A percentile compares a stretch with the other conserved stretches of the same genome.
Conservation (phyloP, 257 asterid species). For the Plectranthus barbatus region DNA sequence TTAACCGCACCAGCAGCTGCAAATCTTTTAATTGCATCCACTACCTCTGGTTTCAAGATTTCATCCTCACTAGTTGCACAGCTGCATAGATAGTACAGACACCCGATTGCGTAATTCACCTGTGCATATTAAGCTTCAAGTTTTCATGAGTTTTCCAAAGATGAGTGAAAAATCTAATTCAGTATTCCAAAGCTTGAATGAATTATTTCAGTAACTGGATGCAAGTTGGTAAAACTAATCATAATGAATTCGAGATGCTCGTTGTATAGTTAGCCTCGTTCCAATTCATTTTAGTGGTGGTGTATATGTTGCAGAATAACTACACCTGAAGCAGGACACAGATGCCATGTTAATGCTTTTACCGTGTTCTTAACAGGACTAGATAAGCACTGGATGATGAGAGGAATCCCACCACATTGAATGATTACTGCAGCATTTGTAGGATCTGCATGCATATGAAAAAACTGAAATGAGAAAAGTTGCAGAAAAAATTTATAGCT, state of each 20-base stretch:
- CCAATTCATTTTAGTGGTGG: neutral
- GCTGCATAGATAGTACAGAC: slow-evolving; percentile 73
- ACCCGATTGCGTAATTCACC: slow-evolving; percentile 75
- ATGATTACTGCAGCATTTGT: slow-evolving; percentile 64
- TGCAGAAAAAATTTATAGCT: neutral
- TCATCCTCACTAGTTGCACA: slow-evolving; percentile 48
- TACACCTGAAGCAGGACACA: neutral
- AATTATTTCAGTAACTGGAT: neutral
- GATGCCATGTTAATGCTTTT: slow-evolving; percentile 12
- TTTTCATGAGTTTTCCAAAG: neutral
- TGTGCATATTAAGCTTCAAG: slow-evolving; percentile 19
- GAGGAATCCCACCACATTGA: slow-evolving; percentile 75
- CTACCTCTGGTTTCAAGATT: slow-evolving; percentile 67
- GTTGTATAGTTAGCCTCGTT: neutral
- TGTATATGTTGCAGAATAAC: neutral
- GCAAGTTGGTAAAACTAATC: neutral
- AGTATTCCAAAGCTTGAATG: too few species aligned
- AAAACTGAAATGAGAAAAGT: neutral
- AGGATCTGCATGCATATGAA: slow-evolving; percentile 46
- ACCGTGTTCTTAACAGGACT: slow-evolving; percentile 94
- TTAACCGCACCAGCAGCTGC: slow-evolving; percentile 58
- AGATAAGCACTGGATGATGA: slow-evolving; percentile 75
- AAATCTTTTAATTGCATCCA: slow-evolving; percentile 59
- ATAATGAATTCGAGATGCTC: neutral
- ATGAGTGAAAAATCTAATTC: neutral